Percentiles rank a stretch among this genome's conserved stretches.
Evolutionary conservation across 495 filamentous ascomycete genomes (phyloP).

Genomic region (Haplographium delicatum): DNA sequence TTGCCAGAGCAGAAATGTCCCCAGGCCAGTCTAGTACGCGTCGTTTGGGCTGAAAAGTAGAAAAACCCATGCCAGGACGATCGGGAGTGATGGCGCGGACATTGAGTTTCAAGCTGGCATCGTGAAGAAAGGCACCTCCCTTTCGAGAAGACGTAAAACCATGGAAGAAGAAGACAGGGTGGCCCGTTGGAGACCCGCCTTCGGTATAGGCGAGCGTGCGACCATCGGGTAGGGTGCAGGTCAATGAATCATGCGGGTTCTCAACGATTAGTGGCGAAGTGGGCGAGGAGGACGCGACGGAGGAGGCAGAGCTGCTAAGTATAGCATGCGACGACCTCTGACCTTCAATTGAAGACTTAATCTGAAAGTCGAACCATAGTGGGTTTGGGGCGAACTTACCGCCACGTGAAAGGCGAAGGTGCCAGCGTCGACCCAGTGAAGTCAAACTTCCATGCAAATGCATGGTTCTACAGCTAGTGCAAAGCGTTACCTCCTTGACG

Average conservation of each 20-base stretch:
- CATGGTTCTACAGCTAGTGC: no score
- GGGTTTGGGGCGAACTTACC: no score
- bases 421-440: no score
- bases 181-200: slow-evolving; percentile 3
- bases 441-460: no score
- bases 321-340: no score
- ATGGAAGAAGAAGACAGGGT: slow-evolving; percentile 10
- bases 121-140: background rate
- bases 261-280: no score
- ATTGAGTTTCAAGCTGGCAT: background rate
- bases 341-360: no score
- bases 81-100: slow-evolving; percentile 1
- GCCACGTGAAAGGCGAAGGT: no score
- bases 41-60: background rate
- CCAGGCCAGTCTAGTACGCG: background rate
- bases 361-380: no score
- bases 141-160: slow-evolving; percentile 6
- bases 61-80: slow-evolving; percentile 6
- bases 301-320: no score
- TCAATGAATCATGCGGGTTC: background rate
- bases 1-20: background rate
- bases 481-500: no score
- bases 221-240: slow-evolving; percentile 11
- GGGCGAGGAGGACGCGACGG: no score
- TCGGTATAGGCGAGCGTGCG: slow-evolving; percentile 12